Evolutionary conservation across 1,284 basidiomycete species (phyloP).

Genomic region (Irpex rosettiformis): DNA sequence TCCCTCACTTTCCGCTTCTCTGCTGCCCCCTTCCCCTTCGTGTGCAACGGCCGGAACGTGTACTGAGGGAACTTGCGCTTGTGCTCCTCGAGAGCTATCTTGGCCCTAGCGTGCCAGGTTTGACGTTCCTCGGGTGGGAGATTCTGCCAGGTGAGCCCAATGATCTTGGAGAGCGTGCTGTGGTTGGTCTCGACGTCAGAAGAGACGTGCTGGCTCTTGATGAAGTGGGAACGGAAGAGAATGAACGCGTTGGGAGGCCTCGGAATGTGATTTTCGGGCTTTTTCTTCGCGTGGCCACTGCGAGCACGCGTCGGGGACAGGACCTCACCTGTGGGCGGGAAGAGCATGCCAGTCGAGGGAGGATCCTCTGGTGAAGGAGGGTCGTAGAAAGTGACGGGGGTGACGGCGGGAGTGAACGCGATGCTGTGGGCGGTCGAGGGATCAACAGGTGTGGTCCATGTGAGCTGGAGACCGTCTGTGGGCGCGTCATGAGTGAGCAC

Average conservation of each 20-base stretch:
- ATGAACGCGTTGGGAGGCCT: slow-evolving; percentile 95
- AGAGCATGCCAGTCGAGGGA: slow-evolving; percentile 35
- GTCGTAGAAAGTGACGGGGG: slow-evolving; percentile 59
- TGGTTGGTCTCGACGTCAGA: slow-evolving; percentile 79
- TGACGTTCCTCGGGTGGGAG: slow-evolving; percentile 67
- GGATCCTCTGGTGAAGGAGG: slow-evolving; percentile 30
- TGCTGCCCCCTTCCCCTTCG: slow-evolving; percentile 34
- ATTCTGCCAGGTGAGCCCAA: slow-evolving; percentile 65
- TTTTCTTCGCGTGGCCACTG: slow-evolving; percentile 55
- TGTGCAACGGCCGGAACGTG: slow-evolving; percentile 61
- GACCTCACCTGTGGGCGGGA: slow-evolving; percentile 37
- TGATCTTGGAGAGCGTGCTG: slow-evolving; percentile 58
- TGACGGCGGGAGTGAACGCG: slow-evolving; percentile 57
- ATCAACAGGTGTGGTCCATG: slow-evolving; percentile 51
- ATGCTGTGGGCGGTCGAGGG: slow-evolving; percentile 38
- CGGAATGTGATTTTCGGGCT: slow-evolving; percentile 78
- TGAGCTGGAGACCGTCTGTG: slow-evolving; percentile 42
- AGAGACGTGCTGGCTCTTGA: slow-evolving; percentile 73
- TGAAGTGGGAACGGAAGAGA: slow-evolving; percentile 88
- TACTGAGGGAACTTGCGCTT: slow-evolving; percentile 68
- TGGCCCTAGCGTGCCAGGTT: slow-evolving; percentile 67
- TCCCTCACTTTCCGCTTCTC: slow-evolving; percentile 64
- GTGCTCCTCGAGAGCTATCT: slow-evolving; percentile 62
- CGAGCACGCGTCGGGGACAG: slow-evolving; percentile 20
- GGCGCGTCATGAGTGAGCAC: slow-evolving; percentile 7